Percentiles rank a stretch among this genome's conserved stretches.
phyloP scores from a whole-genome alignment of 805 yeast genomes.

The Wickerhamomyces rabaulensis region DNA sequence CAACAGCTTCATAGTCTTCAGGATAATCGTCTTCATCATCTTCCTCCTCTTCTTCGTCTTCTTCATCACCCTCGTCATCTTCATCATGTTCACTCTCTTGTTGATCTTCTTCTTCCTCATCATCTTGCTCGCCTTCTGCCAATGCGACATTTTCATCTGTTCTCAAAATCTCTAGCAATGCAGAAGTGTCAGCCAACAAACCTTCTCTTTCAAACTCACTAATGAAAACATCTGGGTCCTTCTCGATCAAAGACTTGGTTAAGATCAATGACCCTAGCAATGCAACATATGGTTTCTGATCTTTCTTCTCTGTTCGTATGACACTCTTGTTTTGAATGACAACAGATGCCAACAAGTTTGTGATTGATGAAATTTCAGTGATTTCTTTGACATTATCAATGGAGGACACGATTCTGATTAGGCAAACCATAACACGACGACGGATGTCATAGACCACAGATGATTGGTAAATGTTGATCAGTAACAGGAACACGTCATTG shows the following conservation, averaged over 20 bases:
- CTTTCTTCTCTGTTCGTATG: slow-evolving; percentile 19
- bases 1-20: slow-evolving; percentile 2
- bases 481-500: slow-evolving; percentile 41
- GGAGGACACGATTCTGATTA: slow-evolving; percentile 47
- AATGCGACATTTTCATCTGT: slow-evolving; percentile 7
- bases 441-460: slow-evolving; percentile 66
- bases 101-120: slow-evolving; percentile 24
- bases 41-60: slow-evolving; percentile 20
- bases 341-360: slow-evolving; percentile 52
- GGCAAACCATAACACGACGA: slow-evolving; percentile 46
- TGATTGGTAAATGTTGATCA: slow-evolving; percentile 64
- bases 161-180: slow-evolving; percentile 25
- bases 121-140: slow-evolving; percentile 15
- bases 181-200: slow-evolving; percentile 44
- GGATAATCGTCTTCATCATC: slow-evolving; percentile 11
- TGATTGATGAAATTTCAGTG: slow-evolving; percentile 30
- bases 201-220: slow-evolving; percentile 67
- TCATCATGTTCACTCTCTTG: slow-evolving; percentile 19
- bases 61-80: slow-evolving; percentile 11
- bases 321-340: slow-evolving; percentile 46
- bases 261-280: slow-evolving; percentile 49
- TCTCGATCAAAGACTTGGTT: slow-evolving; percentile 37
- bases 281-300: slow-evolving; percentile 29
- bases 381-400: slow-evolving; percentile 30
- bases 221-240: slow-evolving; percentile 40